phyloP scores from a whole-genome alignment of 148 eudicot genomes.

The Silene uniflora region DNA sequence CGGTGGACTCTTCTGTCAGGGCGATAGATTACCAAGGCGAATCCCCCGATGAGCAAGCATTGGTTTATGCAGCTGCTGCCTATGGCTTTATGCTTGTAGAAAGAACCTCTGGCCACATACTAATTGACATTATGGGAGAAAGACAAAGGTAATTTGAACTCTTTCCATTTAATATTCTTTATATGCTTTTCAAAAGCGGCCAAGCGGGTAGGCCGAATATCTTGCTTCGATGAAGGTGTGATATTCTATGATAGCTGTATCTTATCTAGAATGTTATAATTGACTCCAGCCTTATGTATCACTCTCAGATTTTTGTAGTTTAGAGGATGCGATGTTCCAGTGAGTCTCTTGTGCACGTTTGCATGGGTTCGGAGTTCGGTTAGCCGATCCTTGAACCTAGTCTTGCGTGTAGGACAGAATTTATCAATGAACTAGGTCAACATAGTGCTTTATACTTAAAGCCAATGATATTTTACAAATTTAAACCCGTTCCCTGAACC shows the following conservation, averaged over 20 bases:
- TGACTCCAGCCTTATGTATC: neutral
- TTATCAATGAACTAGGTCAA: no score
- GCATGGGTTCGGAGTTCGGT: neutral
- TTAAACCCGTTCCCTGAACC: no score
- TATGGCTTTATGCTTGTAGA: slow-evolving; percentile 90
- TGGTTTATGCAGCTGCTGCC: slow-evolving; percentile 98
- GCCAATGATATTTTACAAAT: no score
- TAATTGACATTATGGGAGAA: slow-evolving; percentile 85
- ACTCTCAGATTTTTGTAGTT: neutral
- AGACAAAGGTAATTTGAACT: slow-evolving; percentile 55
- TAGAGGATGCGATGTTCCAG: neutral
- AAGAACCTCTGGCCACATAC: slow-evolving; percentile 92
- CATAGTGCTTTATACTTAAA: no score
- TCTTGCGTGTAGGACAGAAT: no score
- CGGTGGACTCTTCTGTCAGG: slow-evolving; percentile 52
- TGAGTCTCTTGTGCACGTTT: neutral
- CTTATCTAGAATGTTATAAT: neutral
- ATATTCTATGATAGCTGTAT: neutral
- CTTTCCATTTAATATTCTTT: slow-evolving; percentile 4
- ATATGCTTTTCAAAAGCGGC: slow-evolving; percentile 14
- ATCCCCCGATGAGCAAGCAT: slow-evolving; percentile 99
- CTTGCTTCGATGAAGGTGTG: neutral
- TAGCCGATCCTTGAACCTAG: no score
- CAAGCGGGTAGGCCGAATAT: slow-evolving; percentile 1
- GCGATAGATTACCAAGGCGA: slow-evolving; percentile 93